Conservation (phyloP, 306 rosid genomes). For the Dicorynia guianensis region DNA sequence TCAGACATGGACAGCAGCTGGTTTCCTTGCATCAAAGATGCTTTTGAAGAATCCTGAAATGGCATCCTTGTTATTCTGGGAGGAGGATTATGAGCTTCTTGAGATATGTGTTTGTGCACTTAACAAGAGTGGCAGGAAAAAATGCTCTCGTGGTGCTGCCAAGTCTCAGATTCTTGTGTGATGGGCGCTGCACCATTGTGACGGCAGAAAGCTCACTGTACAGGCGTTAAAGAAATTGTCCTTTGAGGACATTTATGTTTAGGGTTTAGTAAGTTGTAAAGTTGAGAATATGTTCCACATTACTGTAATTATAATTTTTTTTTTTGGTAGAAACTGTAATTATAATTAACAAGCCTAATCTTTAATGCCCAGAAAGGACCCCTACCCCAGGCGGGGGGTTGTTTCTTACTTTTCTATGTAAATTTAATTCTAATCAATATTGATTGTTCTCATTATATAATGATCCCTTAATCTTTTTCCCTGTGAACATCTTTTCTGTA, state of each 20-base stretch:
- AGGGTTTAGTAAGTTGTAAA: constrained; percentile 21
- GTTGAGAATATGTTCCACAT: background rate
- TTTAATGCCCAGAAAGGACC: too few species aligned
- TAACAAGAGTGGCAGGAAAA: constrained; percentile 61
- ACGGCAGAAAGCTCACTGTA: constrained; percentile 16
- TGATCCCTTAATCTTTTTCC: too few species aligned
- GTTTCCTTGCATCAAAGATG: constrained; percentile 76
- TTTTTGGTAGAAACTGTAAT: background rate
- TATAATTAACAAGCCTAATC: too few species aligned
- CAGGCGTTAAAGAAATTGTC: background rate
- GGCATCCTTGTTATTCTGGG: constrained; percentile 88
- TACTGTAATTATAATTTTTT: constrained; percentile 24
- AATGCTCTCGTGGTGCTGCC: constrained; percentile 64
- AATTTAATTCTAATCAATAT: too few species aligned
- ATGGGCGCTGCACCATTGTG: constrained; percentile 25
- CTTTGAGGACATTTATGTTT: background rate
- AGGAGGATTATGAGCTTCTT: constrained; percentile 84
- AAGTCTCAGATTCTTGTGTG: constrained; percentile 57
- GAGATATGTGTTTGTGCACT: constrained; percentile 81
- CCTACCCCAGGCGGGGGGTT: too few species aligned
- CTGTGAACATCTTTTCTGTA: too few species aligned
- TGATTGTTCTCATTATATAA: too few species aligned
- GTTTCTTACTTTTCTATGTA: too few species aligned
- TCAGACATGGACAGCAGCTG: constrained; percentile 89
- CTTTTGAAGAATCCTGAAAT: constrained; percentile 73